These are phyloP conservation scores for Lactifluus pinguis DNA, from an alignment of 768 basidiomycete species.

Conservation along the genomic window DNA sequence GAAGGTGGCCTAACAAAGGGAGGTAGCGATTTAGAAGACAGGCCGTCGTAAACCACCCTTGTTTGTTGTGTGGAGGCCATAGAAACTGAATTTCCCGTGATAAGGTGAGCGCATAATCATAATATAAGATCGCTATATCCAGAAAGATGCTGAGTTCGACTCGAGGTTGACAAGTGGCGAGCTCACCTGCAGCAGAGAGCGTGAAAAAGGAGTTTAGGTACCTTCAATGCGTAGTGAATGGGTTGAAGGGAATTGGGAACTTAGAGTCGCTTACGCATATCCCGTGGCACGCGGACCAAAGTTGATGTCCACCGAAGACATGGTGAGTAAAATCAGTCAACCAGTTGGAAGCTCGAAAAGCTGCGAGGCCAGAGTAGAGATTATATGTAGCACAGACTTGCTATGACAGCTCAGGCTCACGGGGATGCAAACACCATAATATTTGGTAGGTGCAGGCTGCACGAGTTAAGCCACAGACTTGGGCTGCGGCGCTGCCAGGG, in stretches of 20 bases:
- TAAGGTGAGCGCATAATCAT: constrained; percentile 26
- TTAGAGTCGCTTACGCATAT: neutral
- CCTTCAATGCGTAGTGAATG: neutral
- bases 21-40: constrained; percentile 46
- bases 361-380: neutral
- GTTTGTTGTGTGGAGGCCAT: constrained; percentile 33
- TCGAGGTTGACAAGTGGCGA: neutral
- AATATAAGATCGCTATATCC: constrained; percentile 23
- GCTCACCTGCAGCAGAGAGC: constrained; percentile 1
- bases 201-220: neutral
- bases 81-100: constrained; percentile 33
- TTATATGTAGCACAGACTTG: neutral
- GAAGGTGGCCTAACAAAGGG: constrained; percentile 31
- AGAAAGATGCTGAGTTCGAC: neutral
- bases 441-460: too few species aligned
- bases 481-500: too few species aligned
- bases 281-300: neutral
- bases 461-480: too few species aligned
- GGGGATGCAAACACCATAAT: too few species aligned
- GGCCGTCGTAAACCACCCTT: constrained; percentile 32
- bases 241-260: neutral
- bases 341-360: too few species aligned
- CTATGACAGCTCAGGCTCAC: too few species aligned
- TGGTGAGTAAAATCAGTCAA: neutral
- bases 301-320: neutral